Evolutionary conservation across 805 yeast genomes (phyloP).

Genomic region (Candida coleopterorum): DNA sequence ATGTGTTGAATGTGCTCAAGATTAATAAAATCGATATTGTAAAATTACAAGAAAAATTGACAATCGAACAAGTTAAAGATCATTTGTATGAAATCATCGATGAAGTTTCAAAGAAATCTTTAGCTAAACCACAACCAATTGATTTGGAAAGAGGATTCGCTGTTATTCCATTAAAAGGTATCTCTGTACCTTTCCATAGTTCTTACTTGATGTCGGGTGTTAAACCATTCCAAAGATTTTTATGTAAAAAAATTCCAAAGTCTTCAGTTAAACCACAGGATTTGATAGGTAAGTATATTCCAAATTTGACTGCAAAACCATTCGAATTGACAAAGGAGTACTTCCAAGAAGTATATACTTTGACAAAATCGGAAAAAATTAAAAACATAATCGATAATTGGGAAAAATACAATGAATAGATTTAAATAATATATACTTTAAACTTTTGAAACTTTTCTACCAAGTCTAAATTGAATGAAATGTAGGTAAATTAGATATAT

Average conservation of each 20-base stretch:
- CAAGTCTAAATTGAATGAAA: no score
- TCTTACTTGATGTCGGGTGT: slow-evolving; percentile 98
- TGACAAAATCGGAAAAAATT: slow-evolving; percentile 89
- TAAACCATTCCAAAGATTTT: slow-evolving; percentile 96
- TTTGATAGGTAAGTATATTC: slow-evolving; percentile 92
- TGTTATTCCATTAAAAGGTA: slow-evolving; percentile 96
- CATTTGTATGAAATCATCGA: slow-evolving; percentile 84
- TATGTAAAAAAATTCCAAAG: slow-evolving; percentile 91
- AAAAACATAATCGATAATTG: slow-evolving; percentile 89
- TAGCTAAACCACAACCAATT: slow-evolving; percentile 93
- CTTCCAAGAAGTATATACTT: slow-evolving; percentile 90
- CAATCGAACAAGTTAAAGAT: slow-evolving; percentile 82
- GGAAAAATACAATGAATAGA: slow-evolving; percentile 57
- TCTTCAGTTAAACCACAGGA: slow-evolving; percentile 93
- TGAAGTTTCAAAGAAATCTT: slow-evolving; percentile 77
- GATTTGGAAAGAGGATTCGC: slow-evolving; percentile 98
- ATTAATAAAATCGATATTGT: slow-evolving; percentile 91
- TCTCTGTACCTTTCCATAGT: slow-evolving; percentile 99
- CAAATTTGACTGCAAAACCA: slow-evolving; percentile 97
- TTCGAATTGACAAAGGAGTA: slow-evolving; percentile 94
- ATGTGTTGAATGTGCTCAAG: slow-evolving; percentile 89
- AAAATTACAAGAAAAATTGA: slow-evolving; percentile 75
- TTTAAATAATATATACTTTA: background rate
- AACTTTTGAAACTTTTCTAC: background rate
- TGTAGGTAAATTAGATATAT: no score